Percentiles rank a stretch among this genome's conserved stretches.
Evolutionary conservation across 805 yeast species (phyloP).

Genomic region (Blastobotrys robertii): DNA sequence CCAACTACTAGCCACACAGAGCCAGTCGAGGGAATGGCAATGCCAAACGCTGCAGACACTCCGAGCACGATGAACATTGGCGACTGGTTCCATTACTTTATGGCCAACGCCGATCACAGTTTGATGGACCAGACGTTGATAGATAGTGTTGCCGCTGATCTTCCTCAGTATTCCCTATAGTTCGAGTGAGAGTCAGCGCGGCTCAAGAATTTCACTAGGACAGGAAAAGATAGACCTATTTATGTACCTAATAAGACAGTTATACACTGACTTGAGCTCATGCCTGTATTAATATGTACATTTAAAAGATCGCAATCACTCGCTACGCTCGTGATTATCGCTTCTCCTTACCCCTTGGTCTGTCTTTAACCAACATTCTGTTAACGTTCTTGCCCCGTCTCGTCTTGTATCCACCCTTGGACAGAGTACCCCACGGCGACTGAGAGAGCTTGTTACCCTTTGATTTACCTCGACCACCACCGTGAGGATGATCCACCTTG

Average conservation of each 20-base stretch:
- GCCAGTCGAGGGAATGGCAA: slow-evolving; percentile 1
- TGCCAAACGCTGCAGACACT: slow-evolving; percentile 5
- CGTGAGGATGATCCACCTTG: slow-evolving; percentile 95
- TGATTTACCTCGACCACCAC: slow-evolving; percentile 99
- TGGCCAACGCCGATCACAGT: slow-evolving; percentile 12
- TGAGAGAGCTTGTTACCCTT: slow-evolving; percentile 90
- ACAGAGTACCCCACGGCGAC: slow-evolving; percentile 92
- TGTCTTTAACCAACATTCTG: slow-evolving; percentile 77
- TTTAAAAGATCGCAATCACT: not conserved
- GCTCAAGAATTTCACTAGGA: not conserved
- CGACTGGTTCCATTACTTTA: slow-evolving; percentile 32
- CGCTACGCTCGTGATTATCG: slow-evolving; percentile 4
- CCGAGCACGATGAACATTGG: slow-evolving; percentile 28
- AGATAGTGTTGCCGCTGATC: no score
- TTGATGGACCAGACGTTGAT: no score
- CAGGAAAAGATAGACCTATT: not conserved
- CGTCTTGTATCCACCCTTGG: slow-evolving; percentile 89
- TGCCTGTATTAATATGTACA: not conserved
- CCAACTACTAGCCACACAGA: not conserved
- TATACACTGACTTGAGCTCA: not conserved
- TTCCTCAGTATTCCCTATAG: no score
- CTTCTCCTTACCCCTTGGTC: slow-evolving; percentile 65
- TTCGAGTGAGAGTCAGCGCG: not conserved
- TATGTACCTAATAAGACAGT: not conserved
- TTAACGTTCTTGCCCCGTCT: slow-evolving; percentile 83